Evolutionary conservation across 805 yeast species (phyloP).

Genomic region (Hermanozyma aechmeae): DNA sequence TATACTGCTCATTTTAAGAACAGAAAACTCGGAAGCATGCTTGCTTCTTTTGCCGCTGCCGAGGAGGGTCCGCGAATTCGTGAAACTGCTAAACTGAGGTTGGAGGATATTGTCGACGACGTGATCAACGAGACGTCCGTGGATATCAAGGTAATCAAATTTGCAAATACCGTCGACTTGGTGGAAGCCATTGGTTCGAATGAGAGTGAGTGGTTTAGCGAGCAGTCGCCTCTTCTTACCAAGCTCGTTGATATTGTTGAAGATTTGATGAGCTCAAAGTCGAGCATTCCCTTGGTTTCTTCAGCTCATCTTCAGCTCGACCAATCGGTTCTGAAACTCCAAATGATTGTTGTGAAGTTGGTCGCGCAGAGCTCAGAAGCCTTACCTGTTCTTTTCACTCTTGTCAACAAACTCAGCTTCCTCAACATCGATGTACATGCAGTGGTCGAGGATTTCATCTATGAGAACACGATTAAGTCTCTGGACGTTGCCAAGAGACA

Average conservation of each 20-base stretch:
- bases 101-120: slow-evolving; percentile 39
- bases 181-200: slow-evolving; percentile 41
- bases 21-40: slow-evolving; percentile 54
- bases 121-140: slow-evolving; percentile 39
- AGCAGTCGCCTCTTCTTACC: slow-evolving; percentile 37
- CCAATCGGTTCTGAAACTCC: slow-evolving; percentile 59
- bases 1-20: slow-evolving; percentile 59
- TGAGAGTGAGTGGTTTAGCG: slow-evolving; percentile 51
- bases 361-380: slow-evolving; percentile 16
- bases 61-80: slow-evolving; percentile 51
- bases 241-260: slow-evolving; percentile 34
- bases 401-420: slow-evolving; percentile 28
- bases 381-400: slow-evolving; percentile 18
- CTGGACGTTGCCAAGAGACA: slow-evolving; percentile 38
- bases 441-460: slow-evolving; percentile 48
- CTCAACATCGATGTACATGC: slow-evolving; percentile 39
- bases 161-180: slow-evolving; percentile 67
- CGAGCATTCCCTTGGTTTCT: slow-evolving; percentile 36
- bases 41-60: slow-evolving; percentile 55
- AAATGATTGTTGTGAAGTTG: slow-evolving; percentile 25
- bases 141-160: slow-evolving; percentile 50
- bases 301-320: slow-evolving; percentile 61
- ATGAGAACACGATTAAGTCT: slow-evolving; percentile 43
- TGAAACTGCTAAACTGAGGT: slow-evolving; percentile 41
- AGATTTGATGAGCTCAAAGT: slow-evolving; percentile 31